Evolutionary conservation across 148 eudicot species (phyloP).

Genomic region (Linanthus parryae): DNA sequence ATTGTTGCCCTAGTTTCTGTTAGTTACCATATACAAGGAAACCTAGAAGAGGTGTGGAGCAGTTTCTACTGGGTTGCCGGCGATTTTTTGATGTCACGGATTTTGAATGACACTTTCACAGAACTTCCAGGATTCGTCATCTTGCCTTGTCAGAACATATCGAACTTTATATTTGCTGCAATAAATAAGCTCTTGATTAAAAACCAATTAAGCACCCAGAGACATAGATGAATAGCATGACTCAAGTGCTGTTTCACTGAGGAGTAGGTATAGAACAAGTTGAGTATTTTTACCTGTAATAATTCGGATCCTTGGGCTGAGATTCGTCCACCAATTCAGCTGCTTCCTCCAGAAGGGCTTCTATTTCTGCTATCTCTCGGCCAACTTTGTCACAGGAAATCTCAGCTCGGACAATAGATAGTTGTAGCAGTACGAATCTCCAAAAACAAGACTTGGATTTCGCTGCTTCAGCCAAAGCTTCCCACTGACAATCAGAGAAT

Average conservation of each 20-base stretch:
- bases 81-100: too few species aligned
- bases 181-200: background rate
- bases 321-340: slow-evolving; percentile 93
- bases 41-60: too few species aligned
- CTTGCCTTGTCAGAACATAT: slow-evolving; percentile 64
- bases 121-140: slow-evolving; percentile 85
- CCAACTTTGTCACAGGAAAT: slow-evolving; percentile 50
- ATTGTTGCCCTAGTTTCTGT: too few species aligned
- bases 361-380: slow-evolving; percentile 72
- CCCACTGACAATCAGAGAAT: slow-evolving; percentile 62
- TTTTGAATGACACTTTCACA: too few species aligned
- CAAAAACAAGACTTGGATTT: slow-evolving; percentile 74
- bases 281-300: slow-evolving; percentile 56
- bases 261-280: background rate
- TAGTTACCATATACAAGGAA: too few species aligned
- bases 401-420: slow-evolving; percentile 70
- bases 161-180: slow-evolving; percentile 80
- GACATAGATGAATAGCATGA: background rate
- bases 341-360: slow-evolving; percentile 85
- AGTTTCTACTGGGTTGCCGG: too few species aligned
- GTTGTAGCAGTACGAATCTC: slow-evolving; percentile 90
- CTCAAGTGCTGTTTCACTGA: background rate
- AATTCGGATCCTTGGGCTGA: slow-evolving; percentile 79
- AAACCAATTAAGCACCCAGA: background rate
- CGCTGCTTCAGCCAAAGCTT: slow-evolving; percentile 79